Evolutionary conservation across 768 basidiomycete species (phyloP), one percentile per base, ranked within the genome.

Genomic region (Solioccasus polychromus): DNA sequence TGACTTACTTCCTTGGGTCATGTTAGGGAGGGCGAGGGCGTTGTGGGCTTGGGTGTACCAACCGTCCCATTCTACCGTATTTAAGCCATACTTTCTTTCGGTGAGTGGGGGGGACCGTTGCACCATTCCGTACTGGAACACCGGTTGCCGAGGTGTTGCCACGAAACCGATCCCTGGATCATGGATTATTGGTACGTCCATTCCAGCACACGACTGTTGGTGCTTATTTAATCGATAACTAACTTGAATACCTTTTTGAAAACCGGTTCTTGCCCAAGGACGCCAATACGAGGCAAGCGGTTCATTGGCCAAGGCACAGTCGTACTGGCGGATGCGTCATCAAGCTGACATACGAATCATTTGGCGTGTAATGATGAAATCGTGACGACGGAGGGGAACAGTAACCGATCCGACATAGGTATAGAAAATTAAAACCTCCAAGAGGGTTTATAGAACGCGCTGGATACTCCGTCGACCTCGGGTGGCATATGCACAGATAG

Each of bases 1-100:
- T 20, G 38, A 54, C 63, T 18, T 17, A 63, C 63, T 44, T 54
- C 60, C 53, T 15, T 35, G 6, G 12, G 17, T 14, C 62, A 68
- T 66, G 4, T 31, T 47, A 15, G 24, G 23, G 28, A 43, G 35
- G 19, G 18, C 23, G 25, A 42, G 8, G 7, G 35, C 15, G 43
- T 22, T 37, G 17, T 44, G 38, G 36, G 40, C 23, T 44, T 31
- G 30, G 32, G 6, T 42, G 32, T 31, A 23, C 22, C 10, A 8
- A 35, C 23, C 8, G 14, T 8, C 32, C 24, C n/a, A 12, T 15
- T 7, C 32, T 23, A 28, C 47, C 36, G 52, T 63, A 62, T 63
- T 63, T 66, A 67, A 60, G 42, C 15, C 44, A 8, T 39, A 18
- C 24, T 20, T 24, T 37, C 35, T 22, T 35, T 41, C 52, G 46